Percentiles rank a stretch among this genome's conserved stretches.
Conservation (phyloP, 345 rosid species). For the Hypericum perforatum region DNA sequence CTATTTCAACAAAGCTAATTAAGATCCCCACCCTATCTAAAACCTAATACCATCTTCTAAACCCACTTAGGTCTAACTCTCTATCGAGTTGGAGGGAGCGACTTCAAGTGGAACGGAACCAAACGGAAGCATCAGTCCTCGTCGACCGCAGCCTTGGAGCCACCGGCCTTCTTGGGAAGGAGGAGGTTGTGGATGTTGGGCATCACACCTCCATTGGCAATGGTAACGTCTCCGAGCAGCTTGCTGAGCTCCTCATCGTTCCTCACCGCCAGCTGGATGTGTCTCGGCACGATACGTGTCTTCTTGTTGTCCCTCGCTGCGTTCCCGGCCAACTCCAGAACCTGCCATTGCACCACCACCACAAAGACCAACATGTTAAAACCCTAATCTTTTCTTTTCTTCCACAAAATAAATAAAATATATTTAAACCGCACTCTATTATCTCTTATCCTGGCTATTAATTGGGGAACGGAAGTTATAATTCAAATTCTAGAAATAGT, state of each 20-base stretch:
- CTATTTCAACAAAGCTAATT: too few species aligned
- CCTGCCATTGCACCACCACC: conserved; percentile 21
- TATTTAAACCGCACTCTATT: too few species aligned
- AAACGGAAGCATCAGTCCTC: conserved; percentile 45
- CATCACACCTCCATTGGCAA: conserved; percentile 95
- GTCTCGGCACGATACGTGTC: conserved; percentile 83
- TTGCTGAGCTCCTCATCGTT: conserved; percentile 96
- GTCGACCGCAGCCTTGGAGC: conserved; percentile 50
- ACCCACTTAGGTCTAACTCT: too few species aligned
- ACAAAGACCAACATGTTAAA: too few species aligned
- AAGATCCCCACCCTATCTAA: too few species aligned
- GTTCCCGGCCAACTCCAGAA: conserved; percentile 83
- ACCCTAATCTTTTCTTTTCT: background rate
- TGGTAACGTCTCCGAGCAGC: conserved; percentile 87
- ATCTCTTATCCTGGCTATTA: too few species aligned
- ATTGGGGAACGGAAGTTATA: too few species aligned
- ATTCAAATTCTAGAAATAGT: too few species aligned
- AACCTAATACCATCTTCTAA: too few species aligned
- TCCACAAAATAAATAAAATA: too few species aligned
- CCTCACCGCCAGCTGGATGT: conserved; percentile 80
- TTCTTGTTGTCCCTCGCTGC: conserved; percentile 93
- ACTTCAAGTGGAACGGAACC: too few species aligned
- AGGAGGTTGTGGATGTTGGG: conserved; percentile 94
- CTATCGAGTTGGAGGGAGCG: too few species aligned
- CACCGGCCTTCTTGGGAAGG: conserved; percentile 75